Conservation (phyloP, 1,139 yeast genomes). For the Yamadazyma diospyri region DNA sequence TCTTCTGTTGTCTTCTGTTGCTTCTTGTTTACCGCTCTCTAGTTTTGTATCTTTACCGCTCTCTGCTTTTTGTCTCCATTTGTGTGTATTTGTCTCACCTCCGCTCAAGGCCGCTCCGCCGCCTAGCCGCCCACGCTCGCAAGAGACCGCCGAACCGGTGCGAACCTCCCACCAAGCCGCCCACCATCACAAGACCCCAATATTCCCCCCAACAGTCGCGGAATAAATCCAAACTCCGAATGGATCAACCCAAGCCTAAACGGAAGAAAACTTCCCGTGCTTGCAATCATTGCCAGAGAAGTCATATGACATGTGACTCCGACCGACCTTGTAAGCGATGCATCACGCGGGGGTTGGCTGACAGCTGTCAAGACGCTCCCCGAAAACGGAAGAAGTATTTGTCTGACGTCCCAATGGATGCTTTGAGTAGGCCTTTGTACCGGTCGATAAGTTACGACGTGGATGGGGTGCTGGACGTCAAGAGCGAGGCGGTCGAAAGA, state of each 20-base stretch:
- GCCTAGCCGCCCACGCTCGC: too few relatives aligned
- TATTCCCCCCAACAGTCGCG: too few relatives aligned
- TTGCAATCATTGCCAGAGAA: constrained; percentile 80
- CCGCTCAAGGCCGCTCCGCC: too few relatives aligned
- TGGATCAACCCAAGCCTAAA: constrained; percentile 18
- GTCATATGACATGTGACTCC: constrained; percentile 85
- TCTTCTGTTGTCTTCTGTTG: too few relatives aligned
- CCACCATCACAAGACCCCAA: too few relatives aligned
- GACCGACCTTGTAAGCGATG: constrained; percentile 83
- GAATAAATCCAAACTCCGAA: constrained; percentile 4
- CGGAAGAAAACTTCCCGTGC: constrained; percentile 71
- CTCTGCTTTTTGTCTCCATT: too few relatives aligned
- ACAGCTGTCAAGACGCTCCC: constrained; percentile 86
- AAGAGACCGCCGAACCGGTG: too few relatives aligned
- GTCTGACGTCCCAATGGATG: constrained; percentile 44
- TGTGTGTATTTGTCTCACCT: too few relatives aligned
- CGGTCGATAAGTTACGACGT: constrained; percentile 6
- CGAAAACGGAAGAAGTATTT: constrained; percentile 82
- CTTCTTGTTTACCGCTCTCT: too few relatives aligned
- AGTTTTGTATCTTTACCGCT: too few relatives aligned
- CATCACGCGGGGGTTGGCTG: constrained; percentile 60
- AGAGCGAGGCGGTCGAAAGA: constrained; percentile 5
- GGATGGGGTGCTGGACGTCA: neutral
- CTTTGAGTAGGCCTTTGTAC: constrained; percentile 7
- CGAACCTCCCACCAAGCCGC: too few relatives aligned